phyloP scores from a whole-genome alignment of 768 basidiomycete genomes.

The Serendipita sp. region DNA sequence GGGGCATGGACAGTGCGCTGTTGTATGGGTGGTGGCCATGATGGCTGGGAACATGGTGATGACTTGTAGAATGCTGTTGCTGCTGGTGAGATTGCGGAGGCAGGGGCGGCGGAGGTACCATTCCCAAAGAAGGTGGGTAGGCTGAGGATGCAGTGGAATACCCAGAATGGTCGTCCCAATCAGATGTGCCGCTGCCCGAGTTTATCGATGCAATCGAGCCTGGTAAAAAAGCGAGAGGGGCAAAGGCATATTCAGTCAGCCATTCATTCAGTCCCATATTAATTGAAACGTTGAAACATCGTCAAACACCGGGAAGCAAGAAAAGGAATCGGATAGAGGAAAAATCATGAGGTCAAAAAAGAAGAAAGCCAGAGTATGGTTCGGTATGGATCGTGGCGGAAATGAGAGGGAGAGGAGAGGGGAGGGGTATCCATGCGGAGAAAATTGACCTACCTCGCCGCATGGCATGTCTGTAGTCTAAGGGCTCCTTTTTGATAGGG shows the following conservation, averaged over 20 bases:
- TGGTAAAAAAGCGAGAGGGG: not conserved
- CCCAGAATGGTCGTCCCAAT: constrained; percentile 6
- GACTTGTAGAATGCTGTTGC: not conserved
- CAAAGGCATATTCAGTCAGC: not conserved
- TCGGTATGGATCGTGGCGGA: not conserved
- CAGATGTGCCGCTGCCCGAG: constrained; percentile 6
- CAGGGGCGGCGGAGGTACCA: not conserved
- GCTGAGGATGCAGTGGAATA: constrained; percentile 4
- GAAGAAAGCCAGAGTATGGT: not conserved
- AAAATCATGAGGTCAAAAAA: not conserved
- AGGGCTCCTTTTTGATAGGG: not conserved
- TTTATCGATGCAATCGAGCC: constrained; percentile 6
- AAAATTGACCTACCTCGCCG: not conserved
- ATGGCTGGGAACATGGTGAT: not conserved
- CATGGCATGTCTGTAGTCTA: constrained; percentile 2
- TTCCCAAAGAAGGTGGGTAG: not conserved
- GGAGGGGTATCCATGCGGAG: not conserved
- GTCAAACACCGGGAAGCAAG: not conserved
- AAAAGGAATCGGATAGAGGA: not conserved
- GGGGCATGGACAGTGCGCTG: not conserved
- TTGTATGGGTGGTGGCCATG: constrained; percentile 4
- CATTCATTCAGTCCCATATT: not conserved
- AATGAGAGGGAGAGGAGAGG: not conserved
- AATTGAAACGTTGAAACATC: not conserved
- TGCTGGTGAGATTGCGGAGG: not conserved